Evolutionary conservation across 352 stramenopile species (phyloP), one percentile per base, ranked within the genome.

Genomic region (Saprolegnia diclina): DNA sequence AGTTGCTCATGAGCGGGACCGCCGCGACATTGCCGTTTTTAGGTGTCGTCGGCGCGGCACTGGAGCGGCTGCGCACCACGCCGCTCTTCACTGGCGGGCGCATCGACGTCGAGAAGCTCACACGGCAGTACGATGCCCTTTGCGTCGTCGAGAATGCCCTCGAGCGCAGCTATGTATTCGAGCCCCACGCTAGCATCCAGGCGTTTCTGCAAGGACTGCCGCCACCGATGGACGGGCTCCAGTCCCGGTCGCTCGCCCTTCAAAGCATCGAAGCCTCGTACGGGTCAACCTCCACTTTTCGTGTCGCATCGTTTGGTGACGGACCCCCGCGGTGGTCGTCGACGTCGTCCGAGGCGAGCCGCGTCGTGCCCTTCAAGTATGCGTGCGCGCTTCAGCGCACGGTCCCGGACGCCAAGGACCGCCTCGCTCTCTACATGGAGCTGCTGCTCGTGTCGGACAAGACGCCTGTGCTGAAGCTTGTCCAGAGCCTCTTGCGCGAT

Each of bases 21-120:
- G 56, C 70, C n/a, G 73, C 67, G 22, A 81, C 81, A 22, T 78
- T 92, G n/a, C 84, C 84, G 26, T 92, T 92, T 56, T 78, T 92
- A 22, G 84, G 84, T 3, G 82, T 92, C 3, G 78, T 92, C 38
- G 82, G 81, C 0, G 79, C 88, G 14, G 79, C 84, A 50, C 78
- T 92, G 4, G 84, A 92, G 61, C 74, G 84, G 5, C 72, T 90
- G 22, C 76, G 81, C 0, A 73, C 73, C 19, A 76, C 72, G 3
- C 82, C 71, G 45, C 85, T 86, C 56, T 83, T 87, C 44, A 77
- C 71, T 1, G 55, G 66, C 0, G 73, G 73, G 19, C 67, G 73
- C 54, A 67, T 88, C 32, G 75, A 88, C 63, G 59, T 88, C 64
- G 77, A 87, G n/a, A 86, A 84, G 24, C 72, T 88, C 0, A 78